phyloP scores from a whole-genome alignment of 192 early-diverging fungal genomes.

The Kappamyces sp. region DNA sequence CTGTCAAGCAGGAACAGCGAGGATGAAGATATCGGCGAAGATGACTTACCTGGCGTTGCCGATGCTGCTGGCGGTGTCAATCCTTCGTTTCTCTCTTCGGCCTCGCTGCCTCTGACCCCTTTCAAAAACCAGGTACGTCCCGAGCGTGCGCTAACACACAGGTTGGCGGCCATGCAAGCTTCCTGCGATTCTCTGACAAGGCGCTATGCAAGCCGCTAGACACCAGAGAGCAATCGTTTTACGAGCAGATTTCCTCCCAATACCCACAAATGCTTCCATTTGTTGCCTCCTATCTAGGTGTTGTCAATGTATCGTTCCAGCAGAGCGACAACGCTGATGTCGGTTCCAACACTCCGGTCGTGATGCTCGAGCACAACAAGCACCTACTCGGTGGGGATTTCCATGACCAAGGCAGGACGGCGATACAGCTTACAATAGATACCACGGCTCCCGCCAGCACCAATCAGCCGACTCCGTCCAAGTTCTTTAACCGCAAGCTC shows the following conservation, averaged over 20 bases:
- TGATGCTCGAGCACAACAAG: constrained; percentile 85
- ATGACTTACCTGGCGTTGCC: constrained; percentile 19
- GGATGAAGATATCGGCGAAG: constrained; percentile 27
- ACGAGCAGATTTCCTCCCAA: constrained; percentile 73
- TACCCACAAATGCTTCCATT: constrained; percentile 80
- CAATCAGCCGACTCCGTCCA: constrained; percentile 28
- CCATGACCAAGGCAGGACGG: constrained; percentile 19
- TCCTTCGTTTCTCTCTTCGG: constrained; percentile 17
- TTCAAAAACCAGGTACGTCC: constrained; percentile 33
- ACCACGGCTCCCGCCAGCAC: background rate
- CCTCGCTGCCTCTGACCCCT: constrained; percentile 42
- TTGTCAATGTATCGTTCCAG: constrained; percentile 81
- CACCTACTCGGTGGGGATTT: constrained; percentile 59
- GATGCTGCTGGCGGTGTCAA: constrained; percentile 5
- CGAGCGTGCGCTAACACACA: constrained; percentile 1
- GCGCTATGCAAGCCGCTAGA: constrained; percentile 96
- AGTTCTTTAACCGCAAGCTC: constrained; percentile 57
- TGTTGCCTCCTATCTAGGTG: constrained; percentile 87
- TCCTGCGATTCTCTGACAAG: constrained; percentile 92
- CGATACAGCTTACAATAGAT: constrained; percentile 10
- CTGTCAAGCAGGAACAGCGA: constrained; percentile 28
- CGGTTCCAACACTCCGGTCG: constrained; percentile 59
- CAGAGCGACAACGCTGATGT: constrained; percentile 25
- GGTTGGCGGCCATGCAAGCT: constrained; percentile 91
- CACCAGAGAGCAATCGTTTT: constrained; percentile 77